Evolutionary conservation across 164 flowering plant species (phyloP).

Genomic region (Platanus orientalis): DNA sequence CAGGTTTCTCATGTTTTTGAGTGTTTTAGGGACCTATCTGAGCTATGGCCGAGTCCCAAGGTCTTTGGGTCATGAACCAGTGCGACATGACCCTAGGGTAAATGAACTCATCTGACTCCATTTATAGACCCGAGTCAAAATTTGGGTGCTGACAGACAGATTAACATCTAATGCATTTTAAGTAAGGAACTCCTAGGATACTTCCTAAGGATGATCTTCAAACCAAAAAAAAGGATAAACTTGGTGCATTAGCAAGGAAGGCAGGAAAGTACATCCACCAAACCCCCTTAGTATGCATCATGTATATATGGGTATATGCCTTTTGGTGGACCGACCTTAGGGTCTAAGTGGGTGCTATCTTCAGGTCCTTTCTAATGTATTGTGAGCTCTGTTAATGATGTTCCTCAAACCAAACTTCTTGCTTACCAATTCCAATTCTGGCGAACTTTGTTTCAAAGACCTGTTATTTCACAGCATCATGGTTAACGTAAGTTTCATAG

Average conservation of each 20-base stretch:
- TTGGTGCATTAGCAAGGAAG: not conserved
- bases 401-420: not conserved
- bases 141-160: too few relatives aligned
- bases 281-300: not conserved
- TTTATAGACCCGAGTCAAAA: too few relatives aligned
- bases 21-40: too few relatives aligned
- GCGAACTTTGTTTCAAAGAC: constrained; percentile 88
- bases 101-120: too few relatives aligned
- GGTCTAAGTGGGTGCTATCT: too few relatives aligned
- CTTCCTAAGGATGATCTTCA: not conserved
- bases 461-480: constrained; percentile 39
- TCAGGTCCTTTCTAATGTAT: not conserved
- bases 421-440: constrained; percentile 93
- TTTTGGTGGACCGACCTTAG: too few relatives aligned
- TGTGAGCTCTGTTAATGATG: not conserved
- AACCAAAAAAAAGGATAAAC: not conserved
- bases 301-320: not conserved
- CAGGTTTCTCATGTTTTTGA: too few relatives aligned
- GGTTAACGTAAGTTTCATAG: constrained; percentile 1
- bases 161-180: too few relatives aligned
- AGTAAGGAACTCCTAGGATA: not conserved
- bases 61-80: too few relatives aligned
- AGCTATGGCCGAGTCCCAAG: not conserved
- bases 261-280: not conserved
- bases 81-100: too few relatives aligned